phyloP scores from a whole-genome alignment of 345 rosid species.

The Cardiospermum halicacabum region DNA sequence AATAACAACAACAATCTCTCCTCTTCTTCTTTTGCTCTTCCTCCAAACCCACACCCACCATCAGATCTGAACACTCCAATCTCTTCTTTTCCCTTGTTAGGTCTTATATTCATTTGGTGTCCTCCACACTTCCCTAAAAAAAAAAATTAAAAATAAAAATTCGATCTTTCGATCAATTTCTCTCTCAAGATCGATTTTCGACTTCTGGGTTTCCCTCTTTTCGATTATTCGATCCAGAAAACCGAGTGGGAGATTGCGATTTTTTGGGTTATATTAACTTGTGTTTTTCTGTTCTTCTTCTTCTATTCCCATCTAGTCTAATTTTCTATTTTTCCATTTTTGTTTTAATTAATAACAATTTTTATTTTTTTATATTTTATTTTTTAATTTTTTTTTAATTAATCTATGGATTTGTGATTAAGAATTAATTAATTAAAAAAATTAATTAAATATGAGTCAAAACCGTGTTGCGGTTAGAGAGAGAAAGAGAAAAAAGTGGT shows the following conservation, averaged over 20 bases:
- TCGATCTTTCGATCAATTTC: neutral
- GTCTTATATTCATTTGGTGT: conserved; percentile 56
- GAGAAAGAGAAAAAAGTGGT: conserved; percentile 12
- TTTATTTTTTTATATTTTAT: conserved; percentile 7
- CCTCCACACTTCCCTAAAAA: neutral
- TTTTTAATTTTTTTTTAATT: conserved; percentile 10
- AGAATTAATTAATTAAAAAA: conserved; percentile 1
- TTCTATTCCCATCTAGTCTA: too few species aligned
- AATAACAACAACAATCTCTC: conserved; percentile 75
- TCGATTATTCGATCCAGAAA: neutral
- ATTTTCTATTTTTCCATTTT: too few species aligned
- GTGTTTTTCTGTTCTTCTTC: too few species aligned
- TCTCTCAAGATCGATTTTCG: neutral
- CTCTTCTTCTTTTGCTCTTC: conserved; percentile 19
- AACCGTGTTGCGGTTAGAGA: conserved; percentile 34
- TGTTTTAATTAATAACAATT: too few species aligned
- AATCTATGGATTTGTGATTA: too few species aligned
- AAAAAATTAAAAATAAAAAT: neutral
- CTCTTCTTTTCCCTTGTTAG: conserved; percentile 25
- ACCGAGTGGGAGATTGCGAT: neutral
- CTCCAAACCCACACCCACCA: conserved; percentile 54
- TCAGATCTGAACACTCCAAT: conserved; percentile 55
- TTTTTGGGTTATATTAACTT: too few species aligned
- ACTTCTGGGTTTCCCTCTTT: conserved; percentile 16
- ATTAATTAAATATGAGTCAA: conserved; percentile 24